Evolutionary conservation across 768 basidiomycete species (phyloP), one percentile per base, ranked within the genome.

Genomic region (Amanita pallidorosea): DNA sequence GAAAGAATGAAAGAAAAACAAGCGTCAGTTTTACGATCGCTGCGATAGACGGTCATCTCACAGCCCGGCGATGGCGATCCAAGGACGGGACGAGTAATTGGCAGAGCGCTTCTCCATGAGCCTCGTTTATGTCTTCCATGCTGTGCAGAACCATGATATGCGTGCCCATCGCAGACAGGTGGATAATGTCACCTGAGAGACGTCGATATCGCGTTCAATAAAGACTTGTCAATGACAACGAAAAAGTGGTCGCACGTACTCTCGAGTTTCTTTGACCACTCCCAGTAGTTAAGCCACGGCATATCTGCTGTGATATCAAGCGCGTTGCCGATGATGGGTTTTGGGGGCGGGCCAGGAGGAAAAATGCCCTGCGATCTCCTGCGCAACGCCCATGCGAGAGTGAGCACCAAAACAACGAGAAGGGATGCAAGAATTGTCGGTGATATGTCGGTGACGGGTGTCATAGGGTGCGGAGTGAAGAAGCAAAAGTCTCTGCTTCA

Each of bases 161-260:
- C 15, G 25, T 40, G 20, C 22, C 22, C 22, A 50, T 17, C 22
- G 36, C 49, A 7, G 22, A 33, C 22, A 47, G 9, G 34, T 47
- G 46, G 34, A 47, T 36, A 12, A 36, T 35, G 34, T 47, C 46
- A 34, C 46, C 46, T 47, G 17, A 36, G 11, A 47, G 11, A 47
- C 1, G 9, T 31, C 31, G 31, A 31, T 9, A 11, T 11, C 31
- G 31, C 5, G 27, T 29, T 29, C n/a, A n/a, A n/a, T n/a, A n/a
- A n/a, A 29, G 2, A 29, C 3, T 12, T 31, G 31, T 31, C 29
- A 29, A 29, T 29, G 29, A 9, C 31, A 31, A 31, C 11, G 31
- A 12, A 11, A 31, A 31, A 6, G 5, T 5, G 1, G 11, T 3
- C 4, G 9, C 2, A 31, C 31, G 11, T 31, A 31, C 31, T 31